Conservation (phyloP, 2,329 filamentous ascomycete genomes). For the Hypoxylon sp. region DNA sequence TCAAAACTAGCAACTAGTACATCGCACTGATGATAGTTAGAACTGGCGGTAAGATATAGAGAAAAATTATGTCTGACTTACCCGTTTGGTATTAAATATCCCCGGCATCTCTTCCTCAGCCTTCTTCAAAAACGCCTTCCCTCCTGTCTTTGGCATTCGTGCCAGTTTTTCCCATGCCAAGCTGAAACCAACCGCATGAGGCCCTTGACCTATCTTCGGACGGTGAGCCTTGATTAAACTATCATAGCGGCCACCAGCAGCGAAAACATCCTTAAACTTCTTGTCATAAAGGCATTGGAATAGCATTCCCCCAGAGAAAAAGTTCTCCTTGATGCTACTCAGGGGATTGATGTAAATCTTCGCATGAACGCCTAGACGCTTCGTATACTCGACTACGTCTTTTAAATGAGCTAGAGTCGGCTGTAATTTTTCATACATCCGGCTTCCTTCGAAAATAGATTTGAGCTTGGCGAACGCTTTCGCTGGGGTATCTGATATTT, state of each 20-base stretch:
- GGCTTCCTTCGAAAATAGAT: constrained; percentile 72
- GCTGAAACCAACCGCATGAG: constrained; percentile 92
- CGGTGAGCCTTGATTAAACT: constrained; percentile 87
- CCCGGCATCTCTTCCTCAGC: constrained; percentile 73
- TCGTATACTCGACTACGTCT: constrained; percentile 82
- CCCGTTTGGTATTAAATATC: constrained; percentile 74
- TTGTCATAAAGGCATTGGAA: constrained; percentile 93
- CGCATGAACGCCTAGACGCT: constrained; percentile 79
- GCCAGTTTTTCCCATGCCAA: constrained; percentile 88
- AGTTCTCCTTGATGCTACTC: constrained; percentile 90
- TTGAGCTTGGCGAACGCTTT: constrained; percentile 73
- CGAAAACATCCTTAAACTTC: constrained; percentile 87
- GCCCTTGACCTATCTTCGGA: constrained; percentile 76
- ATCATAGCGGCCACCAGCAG: constrained; percentile 94
- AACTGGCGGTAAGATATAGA: constrained; percentile 1
- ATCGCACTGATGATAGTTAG: constrained; percentile 74
- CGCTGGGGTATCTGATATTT: constrained; percentile 64
- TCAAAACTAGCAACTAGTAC: constrained; percentile 93
- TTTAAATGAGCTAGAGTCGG: constrained; percentile 84
- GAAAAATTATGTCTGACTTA: constrained; percentile 58
- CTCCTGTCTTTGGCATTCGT: constrained; percentile 70
- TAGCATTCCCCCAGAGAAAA: constrained; percentile 87
- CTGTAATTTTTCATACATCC: constrained; percentile 81
- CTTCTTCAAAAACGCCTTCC: constrained; percentile 78
- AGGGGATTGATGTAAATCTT: constrained; percentile 90